Evolutionary conservation across 2,329 filamentous ascomycete species (phyloP).

Genomic region (Beauveria varroae): DNA sequence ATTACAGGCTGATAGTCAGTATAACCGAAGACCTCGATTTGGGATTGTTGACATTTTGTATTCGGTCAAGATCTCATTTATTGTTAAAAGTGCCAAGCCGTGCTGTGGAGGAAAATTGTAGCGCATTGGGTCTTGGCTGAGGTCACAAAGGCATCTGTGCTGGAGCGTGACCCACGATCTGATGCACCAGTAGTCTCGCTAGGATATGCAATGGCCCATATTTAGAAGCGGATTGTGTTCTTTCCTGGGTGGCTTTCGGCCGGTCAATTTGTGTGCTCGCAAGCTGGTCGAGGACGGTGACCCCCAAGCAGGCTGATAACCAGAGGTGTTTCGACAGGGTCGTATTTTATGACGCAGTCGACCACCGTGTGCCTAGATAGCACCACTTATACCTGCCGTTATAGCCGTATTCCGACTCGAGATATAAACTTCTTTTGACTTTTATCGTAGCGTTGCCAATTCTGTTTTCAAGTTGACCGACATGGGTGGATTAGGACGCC

Average conservation of each 20-base stretch:
- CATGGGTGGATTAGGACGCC: background rate
- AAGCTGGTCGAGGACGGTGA: background rate
- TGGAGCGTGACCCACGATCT: background rate
- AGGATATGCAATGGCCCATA: background rate
- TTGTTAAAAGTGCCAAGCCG: background rate
- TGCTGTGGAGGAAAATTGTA: background rate
- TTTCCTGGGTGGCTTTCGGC: background rate
- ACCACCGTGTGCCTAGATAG: background rate
- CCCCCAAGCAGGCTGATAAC: background rate
- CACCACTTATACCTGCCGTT: background rate
- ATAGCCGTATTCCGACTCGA: background rate
- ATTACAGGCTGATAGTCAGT: no score
- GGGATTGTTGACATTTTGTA: background rate
- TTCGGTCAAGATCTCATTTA: background rate
- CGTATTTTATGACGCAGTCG: background rate
- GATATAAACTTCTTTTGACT: background rate
- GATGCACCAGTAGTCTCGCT: background rate
- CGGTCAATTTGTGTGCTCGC: background rate
- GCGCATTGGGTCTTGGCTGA: slow-evolving; percentile 4
- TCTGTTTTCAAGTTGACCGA: background rate
- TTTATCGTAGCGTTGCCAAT: background rate
- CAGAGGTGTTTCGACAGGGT: background rate
- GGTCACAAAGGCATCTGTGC: slow-evolving; percentile 6
- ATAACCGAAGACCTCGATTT: background rate
- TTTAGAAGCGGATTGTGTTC: background rate